Base-by-base conservation (phyloP, 2,329 filamentous ascomycete genomes). In the Paradendryphiella salina region DNA sequence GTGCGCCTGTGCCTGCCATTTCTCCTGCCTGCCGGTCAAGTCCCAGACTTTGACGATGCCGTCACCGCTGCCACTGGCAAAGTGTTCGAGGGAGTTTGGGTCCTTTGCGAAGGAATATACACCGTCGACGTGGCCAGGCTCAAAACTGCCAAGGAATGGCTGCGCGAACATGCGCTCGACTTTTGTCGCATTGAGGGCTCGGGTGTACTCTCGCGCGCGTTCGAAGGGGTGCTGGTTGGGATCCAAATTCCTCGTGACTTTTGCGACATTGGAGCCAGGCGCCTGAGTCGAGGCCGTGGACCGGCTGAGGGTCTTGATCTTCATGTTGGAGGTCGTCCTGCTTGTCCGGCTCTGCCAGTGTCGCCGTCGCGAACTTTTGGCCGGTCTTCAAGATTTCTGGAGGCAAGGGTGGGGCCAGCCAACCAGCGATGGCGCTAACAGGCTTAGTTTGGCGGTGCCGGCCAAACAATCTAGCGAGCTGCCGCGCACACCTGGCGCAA, bases 1-100 rank as follows among this genome's bases (percentile, higher is more conserved):
- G 71, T 99, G 95, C 18, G 91, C 93, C 57, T 88, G 85, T 3
- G 83, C 82, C 64, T 89, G 82, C 86, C 89, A 93, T 39, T 87
- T 80, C 69, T 94, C 87, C 21, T 88, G 85, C 49, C 84, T 79
- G 55, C 80, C 86, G 7, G 85, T 83, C 61, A 94, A 77, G 73
- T 95, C 87, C 91, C 91, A 96, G 28, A 94, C 88, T 75, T 99
- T 99, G 50, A 99, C 84, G 8, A 96, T 85, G 59, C 94, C 93
- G 73, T 99, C 94, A 57, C 92, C 70, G 43, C 67, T 71, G 26
- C 70, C 70, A 38, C 61, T 66, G 13, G 70, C 70, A 37, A 79
- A 76, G 41, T 74, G 72, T 44, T 79, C 75, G 21, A 79, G 67
- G 2, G 75, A 74, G 31, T 74, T 72, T 2, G 77, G 77, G 54